Base-by-base conservation (phyloP, 192 early-diverging fungal genomes). In the Backusella tuberculispora region DNA sequence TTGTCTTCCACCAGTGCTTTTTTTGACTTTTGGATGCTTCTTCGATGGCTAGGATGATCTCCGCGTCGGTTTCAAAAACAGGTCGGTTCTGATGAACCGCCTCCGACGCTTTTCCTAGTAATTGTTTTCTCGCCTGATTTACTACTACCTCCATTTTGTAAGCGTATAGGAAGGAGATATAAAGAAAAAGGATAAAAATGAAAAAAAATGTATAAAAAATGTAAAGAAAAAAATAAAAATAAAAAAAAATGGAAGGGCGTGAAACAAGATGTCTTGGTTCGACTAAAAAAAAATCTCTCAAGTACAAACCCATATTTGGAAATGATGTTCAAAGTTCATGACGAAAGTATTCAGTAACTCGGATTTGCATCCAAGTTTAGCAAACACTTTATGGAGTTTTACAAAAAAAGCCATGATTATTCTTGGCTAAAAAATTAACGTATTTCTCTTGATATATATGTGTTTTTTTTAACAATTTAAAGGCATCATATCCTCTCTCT, bases 1-100 rank as follows among this genome's bases (percentile, higher is more conserved):
- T 41, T 41, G 43, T 24, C 21, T 74, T 72, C 79, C 79, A 80
- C 75, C 74, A 80, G 15, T 70, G 67, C 5, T 38, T 42, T 38
- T 70, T 64, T 15, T 45, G 48, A 4, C 29, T 19, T 7, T 40
- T n/a, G 1, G 67, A 68, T 2, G 79, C 77, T 43, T 73, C 74
- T 44, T 78, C 70, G 46, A 48, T 60, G 7, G 74, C 77, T 40
- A 70, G 71, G 9, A 72, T 60, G 4, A 82, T 43, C 17, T 76
- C 75, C 1, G 74, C 41, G 40, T 80, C 79, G 21, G 69, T 76
- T 48, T 46, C 64, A 37, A 63, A 69, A 5, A 24, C 43, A 4
- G 56, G 73, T 24, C 68, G 29, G 6, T 71, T 69, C 4, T 29
- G 50, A 4, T 70, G 50, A 3, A 76, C 19, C 2, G 3, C 13